Conservation (phyloP, 305 asterid species). For the Solanum chacoense region DNA sequence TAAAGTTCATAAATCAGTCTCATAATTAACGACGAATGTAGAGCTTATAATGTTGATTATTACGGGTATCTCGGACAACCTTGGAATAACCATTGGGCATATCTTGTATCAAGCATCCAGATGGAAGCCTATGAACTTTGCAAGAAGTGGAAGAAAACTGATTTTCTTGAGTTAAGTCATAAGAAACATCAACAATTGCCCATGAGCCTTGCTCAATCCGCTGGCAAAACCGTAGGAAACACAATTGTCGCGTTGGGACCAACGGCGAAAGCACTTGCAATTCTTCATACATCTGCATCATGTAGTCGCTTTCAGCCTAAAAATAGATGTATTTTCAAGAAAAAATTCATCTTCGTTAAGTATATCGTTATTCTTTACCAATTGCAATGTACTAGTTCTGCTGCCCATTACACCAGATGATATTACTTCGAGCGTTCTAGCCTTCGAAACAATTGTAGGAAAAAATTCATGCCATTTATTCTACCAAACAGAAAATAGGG, state of each 20-base stretch:
- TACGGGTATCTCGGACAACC: constrained; percentile 22
- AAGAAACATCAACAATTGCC: constrained; percentile 82
- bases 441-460: constrained; percentile 78
- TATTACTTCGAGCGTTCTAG: constrained; percentile 63
- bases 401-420: constrained; percentile 64
- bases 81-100: constrained; percentile 98
- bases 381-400: constrained; percentile 61
- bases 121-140: constrained; percentile 62
- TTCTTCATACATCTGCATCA: constrained; percentile 75
- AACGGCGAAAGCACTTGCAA: constrained; percentile 75
- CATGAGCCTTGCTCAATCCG: constrained; percentile 78
- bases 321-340: not conserved
- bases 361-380: constrained; percentile 35
- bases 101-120: constrained; percentile 92
- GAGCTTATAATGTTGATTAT: not conserved
- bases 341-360: not conserved
- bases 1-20: not conserved
- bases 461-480: constrained; percentile 75
- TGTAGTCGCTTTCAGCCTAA: not conserved
- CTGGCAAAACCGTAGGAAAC: constrained; percentile 66
- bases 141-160: constrained; percentile 38
- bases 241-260: constrained; percentile 61
- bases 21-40: not conserved
- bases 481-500: constrained; percentile 19
- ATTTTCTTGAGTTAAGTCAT: constrained; percentile 51